phyloP scores from a whole-genome alignment of 495 filamentous ascomycete species.

The Talaromyces thailandensis region DNA sequence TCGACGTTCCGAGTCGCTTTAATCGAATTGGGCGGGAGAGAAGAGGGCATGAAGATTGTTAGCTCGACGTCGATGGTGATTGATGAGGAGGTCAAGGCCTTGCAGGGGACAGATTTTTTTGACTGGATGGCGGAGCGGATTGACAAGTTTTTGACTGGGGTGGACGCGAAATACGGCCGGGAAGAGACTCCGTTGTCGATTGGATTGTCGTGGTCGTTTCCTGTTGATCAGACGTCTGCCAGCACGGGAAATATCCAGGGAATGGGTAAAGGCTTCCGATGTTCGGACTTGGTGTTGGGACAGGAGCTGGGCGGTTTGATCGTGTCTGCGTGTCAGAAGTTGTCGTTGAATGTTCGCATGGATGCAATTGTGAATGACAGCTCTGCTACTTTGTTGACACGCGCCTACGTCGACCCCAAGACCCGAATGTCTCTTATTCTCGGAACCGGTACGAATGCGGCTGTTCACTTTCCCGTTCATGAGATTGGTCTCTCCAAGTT shows the following conservation, averaged over 20 bases:
- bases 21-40: slow-evolving; percentile 45
- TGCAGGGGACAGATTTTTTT: slow-evolving; percentile 51
- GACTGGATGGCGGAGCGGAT: slow-evolving; percentile 61
- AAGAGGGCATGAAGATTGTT: slow-evolving; percentile 41
- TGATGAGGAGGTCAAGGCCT: slow-evolving; percentile 40
- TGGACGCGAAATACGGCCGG: slow-evolving; percentile 28
- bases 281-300: slow-evolving; percentile 46
- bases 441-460: slow-evolving; percentile 82
- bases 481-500: slow-evolving; percentile 59
- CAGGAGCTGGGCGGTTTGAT: slow-evolving; percentile 52
- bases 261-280: slow-evolving; percentile 63
- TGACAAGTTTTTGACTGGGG: slow-evolving; percentile 39
- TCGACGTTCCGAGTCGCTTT: slow-evolving; percentile 58
- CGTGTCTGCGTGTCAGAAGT: slow-evolving; percentile 44
- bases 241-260: slow-evolving; percentile 46
- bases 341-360: slow-evolving; percentile 40
- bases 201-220: slow-evolving; percentile 63
- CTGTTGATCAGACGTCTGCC: slow-evolving; percentile 54
- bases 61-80: slow-evolving; percentile 42
- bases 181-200: slow-evolving; percentile 37
- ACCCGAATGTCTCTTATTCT: slow-evolving; percentile 71
- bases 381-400: slow-evolving; percentile 70
- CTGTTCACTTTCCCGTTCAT: slow-evolving; percentile 56
- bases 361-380: slow-evolving; percentile 80
- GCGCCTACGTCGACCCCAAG: slow-evolving; percentile 57